Base-by-base conservation (phyloP, 306 rosid genomes). In the Morella rubra region DNA sequence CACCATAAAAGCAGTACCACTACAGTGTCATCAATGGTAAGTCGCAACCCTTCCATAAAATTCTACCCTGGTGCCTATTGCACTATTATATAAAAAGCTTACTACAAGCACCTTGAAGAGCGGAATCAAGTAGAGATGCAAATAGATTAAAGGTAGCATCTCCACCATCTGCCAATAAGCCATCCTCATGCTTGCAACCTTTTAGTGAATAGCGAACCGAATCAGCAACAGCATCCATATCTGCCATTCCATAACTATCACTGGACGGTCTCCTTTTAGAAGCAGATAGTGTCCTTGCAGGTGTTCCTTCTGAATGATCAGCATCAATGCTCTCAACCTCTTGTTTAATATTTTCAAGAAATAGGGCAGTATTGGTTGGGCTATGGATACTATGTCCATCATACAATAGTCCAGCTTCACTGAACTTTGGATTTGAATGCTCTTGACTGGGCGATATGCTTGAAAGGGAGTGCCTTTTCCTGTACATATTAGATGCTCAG, bases 311-410 rank as follows among this genome's bases (percentile, higher is more conserved):
- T 11, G 74, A 50, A 78, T 80, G 87, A 75, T 83, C 79, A 67
- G 74, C 83, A 69, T 87, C 90, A 47, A 84, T 72, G 81, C 86
- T 69, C 70, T 89, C 93, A 45, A 74, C 91, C 83, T 95, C 98
- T 80, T 89, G 89, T 70, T 90, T 90, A 68, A 95, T 89, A 79
- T 90, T 87, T 73, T 92, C 98, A 44, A 95, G 97, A 84, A 92
- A 74, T 64, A 95, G 97, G 69, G 97, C 96, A 1, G 98, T 93
- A 86, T 92, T 95, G 22, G 93, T 83, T 52, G 97, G 97, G 89
- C 93, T 89, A 79, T 89, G 97, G 86, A 95, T 86, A 83, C 47
- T 85, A 73, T 87, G 89, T 9, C 91, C 97, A 42, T 92, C 99
- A 50, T 89, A 89, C 1, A 88, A 75, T 61, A 90, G 78, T 75